Conservation (phyloP, 257 asterid species). For the Nicotiana benthamiana region DNA sequence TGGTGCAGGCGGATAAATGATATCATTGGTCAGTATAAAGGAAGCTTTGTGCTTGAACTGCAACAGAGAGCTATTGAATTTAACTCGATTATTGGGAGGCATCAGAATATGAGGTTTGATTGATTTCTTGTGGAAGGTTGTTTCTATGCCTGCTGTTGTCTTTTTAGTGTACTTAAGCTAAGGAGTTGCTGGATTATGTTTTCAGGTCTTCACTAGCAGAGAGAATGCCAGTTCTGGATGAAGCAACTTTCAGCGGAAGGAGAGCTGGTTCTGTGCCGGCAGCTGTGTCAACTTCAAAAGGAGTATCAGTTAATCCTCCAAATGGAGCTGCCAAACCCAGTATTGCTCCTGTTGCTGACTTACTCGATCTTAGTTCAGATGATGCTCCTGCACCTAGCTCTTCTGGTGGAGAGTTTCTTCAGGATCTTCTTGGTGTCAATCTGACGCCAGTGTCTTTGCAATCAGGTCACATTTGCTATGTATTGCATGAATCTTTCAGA, state of each 20-base stretch:
- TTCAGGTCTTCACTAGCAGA: constrained; percentile 81
- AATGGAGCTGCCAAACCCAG: constrained; percentile 69
- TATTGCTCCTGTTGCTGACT: constrained; percentile 70
- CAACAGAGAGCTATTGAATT: constrained; percentile 98
- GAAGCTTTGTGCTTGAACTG: constrained; percentile 89
- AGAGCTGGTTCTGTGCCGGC: constrained; percentile 74
- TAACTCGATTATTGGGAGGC: constrained; percentile 67
- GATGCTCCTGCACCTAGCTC: constrained; percentile 58
- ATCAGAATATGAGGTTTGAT: constrained; percentile 70
- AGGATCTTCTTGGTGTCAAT: constrained; percentile 87
- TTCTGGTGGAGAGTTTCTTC: constrained; percentile 82
- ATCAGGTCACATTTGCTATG: constrained; percentile 41
- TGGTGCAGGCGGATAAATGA: constrained; percentile 66
- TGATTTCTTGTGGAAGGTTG: constrained; percentile 4
- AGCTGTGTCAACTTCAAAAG: constrained; percentile 71
- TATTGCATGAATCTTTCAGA: not conserved
- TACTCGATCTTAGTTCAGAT: constrained; percentile 76
- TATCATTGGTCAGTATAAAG: constrained; percentile 57
- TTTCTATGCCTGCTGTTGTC: not conserved
- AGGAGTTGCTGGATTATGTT: constrained; percentile 9
- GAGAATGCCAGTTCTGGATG: constrained; percentile 97
- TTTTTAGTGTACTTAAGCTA: constrained; percentile 1
- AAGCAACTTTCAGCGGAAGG: constrained; percentile 78
- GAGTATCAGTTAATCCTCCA: constrained; percentile 57
- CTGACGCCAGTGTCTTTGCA: constrained; percentile 40